These are phyloP conservation scores for Rhizophora apiculata DNA, from an alignment of 345 rosid species.

Conservation along the genomic window DNA sequence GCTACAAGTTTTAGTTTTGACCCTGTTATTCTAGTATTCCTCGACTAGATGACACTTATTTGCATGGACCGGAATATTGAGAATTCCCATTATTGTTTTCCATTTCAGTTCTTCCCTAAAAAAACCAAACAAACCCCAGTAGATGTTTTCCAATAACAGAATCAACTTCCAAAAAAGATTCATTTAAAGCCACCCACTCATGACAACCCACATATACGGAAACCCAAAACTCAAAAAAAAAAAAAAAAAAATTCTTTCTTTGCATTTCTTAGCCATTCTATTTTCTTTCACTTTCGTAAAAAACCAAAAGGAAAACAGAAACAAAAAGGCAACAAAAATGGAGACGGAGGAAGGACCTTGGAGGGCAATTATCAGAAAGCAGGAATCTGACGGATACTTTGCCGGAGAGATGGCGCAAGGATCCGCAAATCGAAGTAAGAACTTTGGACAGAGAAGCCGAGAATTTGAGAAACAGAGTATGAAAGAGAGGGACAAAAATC, in stretches of 20 bases:
- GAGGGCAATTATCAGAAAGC: conserved; percentile 22
- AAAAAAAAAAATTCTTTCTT: not conserved
- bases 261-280: not conserved
- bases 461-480: conserved; percentile 19
- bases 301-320: conserved; percentile 2
- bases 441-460: conserved; percentile 27
- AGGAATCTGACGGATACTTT: conserved; percentile 8
- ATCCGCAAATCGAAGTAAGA: conserved; percentile 27
- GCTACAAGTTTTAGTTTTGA: too few relatives aligned
- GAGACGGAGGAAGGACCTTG: conserved; percentile 7
- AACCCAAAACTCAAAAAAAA: too few relatives aligned
- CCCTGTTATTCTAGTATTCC: too few relatives aligned
- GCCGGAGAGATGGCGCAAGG: conserved; percentile 30
- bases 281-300: conserved; percentile 7
- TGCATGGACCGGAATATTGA: not conserved
- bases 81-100: not conserved
- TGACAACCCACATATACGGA: not conserved
- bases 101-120: conserved; percentile 14
- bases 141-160: not conserved
- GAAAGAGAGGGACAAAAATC: conserved; percentile 25
- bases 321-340: not conserved
- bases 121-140: conserved; percentile 11
- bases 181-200: not conserved
- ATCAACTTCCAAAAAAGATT: not conserved
- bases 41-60: not conserved